Evolutionary conservation across 202 grass and related monocot genomes (phyloP), one percentile per base, ranked within the genome.

Genomic region (Saccharum hybrid): DNA sequence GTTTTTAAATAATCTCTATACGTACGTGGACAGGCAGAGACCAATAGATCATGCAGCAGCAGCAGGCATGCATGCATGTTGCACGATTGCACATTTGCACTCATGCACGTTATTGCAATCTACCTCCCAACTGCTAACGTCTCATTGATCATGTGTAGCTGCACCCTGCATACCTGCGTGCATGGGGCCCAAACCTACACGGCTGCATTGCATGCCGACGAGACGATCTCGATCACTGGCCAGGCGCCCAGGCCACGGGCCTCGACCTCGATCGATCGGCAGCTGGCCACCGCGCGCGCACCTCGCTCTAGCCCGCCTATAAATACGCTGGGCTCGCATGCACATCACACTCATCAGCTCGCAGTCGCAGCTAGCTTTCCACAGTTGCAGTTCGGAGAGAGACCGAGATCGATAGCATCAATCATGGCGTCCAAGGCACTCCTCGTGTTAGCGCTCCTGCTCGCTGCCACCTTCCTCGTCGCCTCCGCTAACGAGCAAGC

Each of bases 401-500:
- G 19, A 26, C 11, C 68, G 41, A 71, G n/a, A 63, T 10, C 51
- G 51, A 56, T 56, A 10, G 21, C 21, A 60, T 22, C 19, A 8
- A 23, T 10, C 72, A 90, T 90, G 84, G 84, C 84, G 48, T 48
- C 41, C 46, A 94, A 91, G 78, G 31, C 45, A 31, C 18, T 86
- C 68, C 40, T 94, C 15, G 28, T 79, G 69, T 49, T 86, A 34
- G 80, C 83, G 56, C 36, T 87, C 75, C 63, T 94, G 63, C 71
- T 89, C 36, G 81, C 82, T 23, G 76, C 85, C 36, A 74, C 86
- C 16, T 82, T 89, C 71, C 79, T 94, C 12, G 81, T 80, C 73
- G 75, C 83, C 41, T 66, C 92, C 0, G 88, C 82, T 65, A 38
- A 67, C 77, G 77, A 91, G 39, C 63, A 84, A 43, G 26, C 49